Evolutionary conservation across 148 eudicot species (phyloP), one percentile per base, ranked within the genome.

Genomic region (Euryodendron excelsum): DNA sequence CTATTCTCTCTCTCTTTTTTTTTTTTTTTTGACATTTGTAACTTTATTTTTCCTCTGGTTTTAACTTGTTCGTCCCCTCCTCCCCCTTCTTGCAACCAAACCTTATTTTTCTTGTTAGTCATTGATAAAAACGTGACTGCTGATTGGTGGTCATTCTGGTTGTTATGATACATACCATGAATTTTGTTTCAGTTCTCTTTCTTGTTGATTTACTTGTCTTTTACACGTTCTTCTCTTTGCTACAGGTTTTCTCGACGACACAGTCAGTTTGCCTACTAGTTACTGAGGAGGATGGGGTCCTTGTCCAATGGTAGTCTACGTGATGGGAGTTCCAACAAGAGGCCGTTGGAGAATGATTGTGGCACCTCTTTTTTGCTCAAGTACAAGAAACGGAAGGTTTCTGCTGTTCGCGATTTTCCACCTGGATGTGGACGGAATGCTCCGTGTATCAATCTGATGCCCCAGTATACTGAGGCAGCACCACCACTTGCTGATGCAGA

Each of bases 331-430:
- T 73, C 82, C 18, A 84, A 64, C 60, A 86, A 82, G 62, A 79
- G 72, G 78, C 81, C 37, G 1, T 53, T 82, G 76, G 92, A 82
- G 64, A 85, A 82, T 79, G 85, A 86, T 34, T 78, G 58, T 56
- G 44, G 67, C 45, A 77, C 83, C 14, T 48, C 59, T 78, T 53
- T 13, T 80, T 28, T 14, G 30, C 89, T 88, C 4, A 90, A 86
- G 75, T 90, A 72, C 77, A 92, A 91, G 86, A 80, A 83, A 68
- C 89, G 88, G 69, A 15, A 50, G 55, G n/a, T 20, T 20, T 20
- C 86, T 44, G 87, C 91, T 2, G 66, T 84, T 58, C 88, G 99
- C 58, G 89, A 87, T 81, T 96, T 88, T 81, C 99, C 99, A 25
- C 87, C 84, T 47, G 87, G 89, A 2, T 95, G 99, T 79, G 97